Percentiles rank a stretch among this genome's conserved stretches.
Conservation (phyloP, 2,329 filamentous ascomycete genomes). For the Sporothrix dimorphospora region DNA sequence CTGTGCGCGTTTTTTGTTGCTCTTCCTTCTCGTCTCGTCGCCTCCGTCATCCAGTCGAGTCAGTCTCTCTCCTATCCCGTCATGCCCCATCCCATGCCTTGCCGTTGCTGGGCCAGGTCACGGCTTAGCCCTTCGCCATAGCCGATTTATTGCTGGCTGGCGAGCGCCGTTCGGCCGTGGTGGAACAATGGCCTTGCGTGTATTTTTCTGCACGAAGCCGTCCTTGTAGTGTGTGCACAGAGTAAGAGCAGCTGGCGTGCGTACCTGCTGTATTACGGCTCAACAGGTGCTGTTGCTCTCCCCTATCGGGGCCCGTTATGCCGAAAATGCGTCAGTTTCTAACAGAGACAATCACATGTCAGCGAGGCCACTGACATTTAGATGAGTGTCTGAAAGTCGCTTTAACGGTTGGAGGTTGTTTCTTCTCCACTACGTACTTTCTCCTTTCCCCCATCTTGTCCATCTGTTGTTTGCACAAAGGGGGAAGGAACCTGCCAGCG, state of each 20-base stretch:
- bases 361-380: not conserved
- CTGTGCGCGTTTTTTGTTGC: not conserved
- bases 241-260: not conserved
- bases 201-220: not conserved
- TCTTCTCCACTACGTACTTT: not conserved
- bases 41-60: not conserved
- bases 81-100: not conserved
- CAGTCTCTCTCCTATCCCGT: not conserved
- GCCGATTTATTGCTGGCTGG: not conserved
- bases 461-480: not conserved
- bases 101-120: not conserved
- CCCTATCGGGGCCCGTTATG: constrained; percentile 2
- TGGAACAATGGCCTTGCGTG: constrained; percentile 21
- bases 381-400: too few species aligned
- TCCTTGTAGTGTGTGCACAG: not conserved
- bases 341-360: constrained; percentile 7
- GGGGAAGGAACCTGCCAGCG: not conserved
- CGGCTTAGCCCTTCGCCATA: not conserved
- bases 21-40: not conserved
- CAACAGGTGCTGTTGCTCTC: not conserved
- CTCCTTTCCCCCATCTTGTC: not conserved
- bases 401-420: not conserved
- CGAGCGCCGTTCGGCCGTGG: constrained; percentile 28
- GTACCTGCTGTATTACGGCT: not conserved
- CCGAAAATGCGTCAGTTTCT: not conserved